phyloP scores from a whole-genome alignment of 148 eudicot genomes.

The Arbutus unedo region DNA sequence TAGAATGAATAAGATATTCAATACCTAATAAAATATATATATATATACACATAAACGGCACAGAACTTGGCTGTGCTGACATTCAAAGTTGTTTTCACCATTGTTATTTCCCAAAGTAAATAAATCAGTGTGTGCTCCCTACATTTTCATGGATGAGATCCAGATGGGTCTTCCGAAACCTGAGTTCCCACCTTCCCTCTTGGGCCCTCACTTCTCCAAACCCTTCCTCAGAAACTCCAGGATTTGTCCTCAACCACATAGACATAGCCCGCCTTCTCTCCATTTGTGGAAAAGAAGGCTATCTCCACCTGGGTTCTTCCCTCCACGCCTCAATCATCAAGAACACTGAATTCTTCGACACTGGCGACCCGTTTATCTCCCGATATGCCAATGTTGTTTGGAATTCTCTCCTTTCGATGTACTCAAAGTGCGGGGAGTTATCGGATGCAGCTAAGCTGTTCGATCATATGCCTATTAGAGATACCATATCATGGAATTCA shows the following conservation, averaged over 20 bases:
- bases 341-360: slow-evolving; percentile 27
- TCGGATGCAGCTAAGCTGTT: slow-evolving; percentile 62
- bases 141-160: slow-evolving; percentile 64
- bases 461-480: slow-evolving; percentile 65
- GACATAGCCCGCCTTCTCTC: slow-evolving; percentile 48
- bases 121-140: background rate
- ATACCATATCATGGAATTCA: slow-evolving; percentile 72
- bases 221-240: slow-evolving; percentile 10
- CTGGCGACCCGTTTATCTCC: background rate
- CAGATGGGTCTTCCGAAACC: slow-evolving; percentile 41
- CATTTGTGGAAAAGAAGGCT: slow-evolving; percentile 49
- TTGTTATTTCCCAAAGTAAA: background rate
- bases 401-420: slow-evolving; percentile 64
- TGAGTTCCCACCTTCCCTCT: slow-evolving; percentile 21
- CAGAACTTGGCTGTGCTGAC: background rate
- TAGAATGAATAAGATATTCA: too few relatives aligned
- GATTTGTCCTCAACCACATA: slow-evolving; percentile 27
- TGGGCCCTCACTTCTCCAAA: slow-evolving; percentile 19
- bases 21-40: too few relatives aligned
- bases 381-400: slow-evolving; percentile 39
- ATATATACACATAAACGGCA: too few relatives aligned
- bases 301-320: slow-evolving; percentile 59
- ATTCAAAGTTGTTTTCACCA: background rate
- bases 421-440: slow-evolving; percentile 39
- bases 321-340: slow-evolving; percentile 69